A percentile compares a stretch with the other conserved stretches of the same genome.
phyloP scores from a whole-genome alignment of 73 alveolate genomes.

The Tetrahymena borealis region DNA sequence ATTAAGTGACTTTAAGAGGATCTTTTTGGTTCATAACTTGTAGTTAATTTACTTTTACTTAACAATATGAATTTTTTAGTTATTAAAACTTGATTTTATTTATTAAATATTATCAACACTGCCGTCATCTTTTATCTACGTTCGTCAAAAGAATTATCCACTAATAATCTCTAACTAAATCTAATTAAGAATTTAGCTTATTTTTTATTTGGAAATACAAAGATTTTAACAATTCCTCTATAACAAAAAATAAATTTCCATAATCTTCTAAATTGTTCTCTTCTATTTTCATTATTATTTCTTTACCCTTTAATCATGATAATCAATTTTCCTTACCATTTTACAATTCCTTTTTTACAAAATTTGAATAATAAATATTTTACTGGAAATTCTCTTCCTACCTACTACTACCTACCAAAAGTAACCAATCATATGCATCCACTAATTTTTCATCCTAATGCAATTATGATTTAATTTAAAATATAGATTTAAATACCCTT shows the following conservation, averaged over 20 bases:
- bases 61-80: neutral
- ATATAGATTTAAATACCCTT: too few relatives aligned
- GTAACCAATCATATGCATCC: too few relatives aligned
- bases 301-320: neutral
- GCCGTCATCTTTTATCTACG: conserved; percentile 2
- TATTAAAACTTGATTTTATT: neutral
- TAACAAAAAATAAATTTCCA: neutral
- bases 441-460: too few relatives aligned
- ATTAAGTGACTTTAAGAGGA: neutral
- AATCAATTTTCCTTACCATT: neutral
- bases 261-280: neutral
- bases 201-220: neutral
- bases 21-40: neutral
- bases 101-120: neutral
- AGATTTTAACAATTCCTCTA: neutral
- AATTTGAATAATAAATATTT: too few relatives aligned
- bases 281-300: neutral
- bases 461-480: too few relatives aligned
- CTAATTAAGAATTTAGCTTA: neutral
- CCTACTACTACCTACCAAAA: too few relatives aligned
- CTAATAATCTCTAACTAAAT: neutral
- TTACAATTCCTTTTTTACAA: neutral
- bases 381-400: too few relatives aligned
- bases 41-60: neutral
- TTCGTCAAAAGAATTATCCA: neutral